Evolutionary conservation across 1,284 basidiomycete genomes (phyloP), one percentile per base, ranked within the genome.

Genomic region (Leccinum pachyderme): DNA sequence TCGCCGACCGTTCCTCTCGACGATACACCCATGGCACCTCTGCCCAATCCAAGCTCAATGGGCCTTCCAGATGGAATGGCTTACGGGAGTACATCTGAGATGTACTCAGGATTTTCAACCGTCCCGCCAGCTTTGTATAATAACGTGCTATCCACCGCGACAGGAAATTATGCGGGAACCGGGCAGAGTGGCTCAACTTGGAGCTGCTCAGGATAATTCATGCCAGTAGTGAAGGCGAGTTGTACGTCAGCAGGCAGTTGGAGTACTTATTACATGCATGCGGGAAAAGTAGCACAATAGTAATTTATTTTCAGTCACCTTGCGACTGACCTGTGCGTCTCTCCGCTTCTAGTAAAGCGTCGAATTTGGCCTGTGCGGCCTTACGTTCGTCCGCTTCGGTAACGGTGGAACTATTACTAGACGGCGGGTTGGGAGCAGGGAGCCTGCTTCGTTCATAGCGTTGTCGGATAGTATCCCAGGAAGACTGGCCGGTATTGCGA

Each of bases 381-480:
- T 72, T 66, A 39, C 78, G 75, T 18, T 77, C 75, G 45, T 74
- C 66, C 31, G 51, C 55, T 48, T 65, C 59, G 29, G 60, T 43
- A 51, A 49, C 33, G 32, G 52, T 53, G 46, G 55, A 41, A 22
- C 41, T 39, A 27, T 61, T 55, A 33, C 45, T 59, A 43, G 50
- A 47, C 53, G 54, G 43, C 43, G 61, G 13, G 65, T 55, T 32
- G 62, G 59, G 49, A 66, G 58, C 61, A 31, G 68, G 59, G 6
- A 72, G 55, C 41, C n/a, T 71, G 29, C 35, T 58, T 45, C 74
- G 72, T 65, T 84, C 83, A 56, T 86, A 78, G 31, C 69, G 75
- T 64, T 87, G 83, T 35, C 87, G 81, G 28, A 89, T 73, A 32
- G 70, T 67, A 61, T 88, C 86, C 86, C 86, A 89, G 5, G 84